These are phyloP conservation scores for Epichloe scottii DNA, from an alignment of 2,329 filamentous ascomycete species.

Conservation along the genomic window DNA sequence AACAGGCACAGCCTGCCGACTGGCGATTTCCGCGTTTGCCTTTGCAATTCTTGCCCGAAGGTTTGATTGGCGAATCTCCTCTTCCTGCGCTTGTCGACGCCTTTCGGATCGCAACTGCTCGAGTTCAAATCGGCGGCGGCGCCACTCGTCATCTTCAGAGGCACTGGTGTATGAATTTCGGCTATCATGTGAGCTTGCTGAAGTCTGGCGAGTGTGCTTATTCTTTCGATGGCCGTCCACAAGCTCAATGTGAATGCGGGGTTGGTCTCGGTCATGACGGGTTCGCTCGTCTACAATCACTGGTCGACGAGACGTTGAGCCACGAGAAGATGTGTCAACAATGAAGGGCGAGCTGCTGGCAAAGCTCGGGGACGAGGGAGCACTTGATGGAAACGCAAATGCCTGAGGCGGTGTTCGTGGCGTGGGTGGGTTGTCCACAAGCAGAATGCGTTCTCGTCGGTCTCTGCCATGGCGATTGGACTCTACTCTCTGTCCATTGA, in stretches of 20 bases:
- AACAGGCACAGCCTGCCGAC: conserved; percentile 21
- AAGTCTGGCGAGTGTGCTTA: conserved; percentile 7
- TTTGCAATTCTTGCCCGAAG: conserved; percentile 21
- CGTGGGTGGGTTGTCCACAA: conserved; percentile 32
- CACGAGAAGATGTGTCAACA: conserved; percentile 13
- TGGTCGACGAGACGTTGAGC: conserved; percentile 17
- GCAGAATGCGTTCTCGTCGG: conserved; percentile 28
- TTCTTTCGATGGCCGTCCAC: conserved; percentile 16
- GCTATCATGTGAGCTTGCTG: conserved; percentile 24
- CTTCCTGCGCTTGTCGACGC: conserved; percentile 11
- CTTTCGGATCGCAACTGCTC: conserved; percentile 13
- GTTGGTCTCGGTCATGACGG: conserved; percentile 9
- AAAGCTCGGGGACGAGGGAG: conserved; percentile 25
- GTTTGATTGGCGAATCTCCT: conserved; percentile 11
- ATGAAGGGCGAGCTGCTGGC: conserved; percentile 13
- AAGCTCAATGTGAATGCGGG: conserved; percentile 25
- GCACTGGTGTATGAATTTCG: conserved; percentile 17
- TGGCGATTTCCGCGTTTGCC: conserved; percentile 30
- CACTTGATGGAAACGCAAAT: conserved; percentile 26
- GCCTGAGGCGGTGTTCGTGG: conserved; percentile 34
- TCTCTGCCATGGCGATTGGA: conserved; percentile 18
- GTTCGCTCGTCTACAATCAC: conserved; percentile 27
- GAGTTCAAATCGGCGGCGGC: conserved; percentile 13
- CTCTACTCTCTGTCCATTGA: conserved; percentile 25
- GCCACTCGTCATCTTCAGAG: conserved; percentile 16